Evolutionary conservation across 306 rosid genomes (phyloP).

Genomic region (Quercus rubra): DNA sequence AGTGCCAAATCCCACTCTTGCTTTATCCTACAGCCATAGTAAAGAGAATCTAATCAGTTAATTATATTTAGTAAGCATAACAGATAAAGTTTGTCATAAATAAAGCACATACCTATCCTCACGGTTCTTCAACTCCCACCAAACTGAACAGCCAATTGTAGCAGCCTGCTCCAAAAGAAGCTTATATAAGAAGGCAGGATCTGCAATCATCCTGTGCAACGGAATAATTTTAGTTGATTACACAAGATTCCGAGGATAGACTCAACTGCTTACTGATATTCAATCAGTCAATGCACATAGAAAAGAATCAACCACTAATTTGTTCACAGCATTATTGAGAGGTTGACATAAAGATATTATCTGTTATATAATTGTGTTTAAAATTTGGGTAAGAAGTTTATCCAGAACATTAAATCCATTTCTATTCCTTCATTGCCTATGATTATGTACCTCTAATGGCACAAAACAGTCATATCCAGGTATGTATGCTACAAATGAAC

Average conservation of each 20-base stretch:
- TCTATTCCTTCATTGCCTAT: not conserved
- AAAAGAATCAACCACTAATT: not conserved
- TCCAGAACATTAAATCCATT: not conserved
- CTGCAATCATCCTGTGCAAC: slow-evolving; percentile 87
- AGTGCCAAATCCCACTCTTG: slow-evolving; percentile 99
- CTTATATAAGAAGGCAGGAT: slow-evolving; percentile 85
- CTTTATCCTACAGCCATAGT: slow-evolving; percentile 64
- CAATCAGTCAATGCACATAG: slow-evolving; percentile 8
- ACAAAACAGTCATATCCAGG: not conserved
- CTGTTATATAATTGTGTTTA: not conserved
- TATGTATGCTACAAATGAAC: not conserved
- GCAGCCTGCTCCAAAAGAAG: slow-evolving; percentile 81
- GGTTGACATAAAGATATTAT: not conserved
- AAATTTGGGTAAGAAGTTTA: not conserved
- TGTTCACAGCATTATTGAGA: not conserved
- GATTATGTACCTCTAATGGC: not conserved
- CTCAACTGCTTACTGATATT: not conserved
- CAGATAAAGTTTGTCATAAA: slow-evolving; percentile 9
- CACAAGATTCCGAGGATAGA: slow-evolving; percentile 3
- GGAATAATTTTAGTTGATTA: slow-evolving; percentile 1
- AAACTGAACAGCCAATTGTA: slow-evolving; percentile 75
- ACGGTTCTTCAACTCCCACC: slow-evolving; percentile 93
- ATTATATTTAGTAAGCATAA: slow-evolving; percentile 17
- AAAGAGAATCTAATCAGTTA: not conserved
- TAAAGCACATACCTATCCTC: slow-evolving; percentile 62